Base-by-base conservation (phyloP, 768 basidiomycete species). In the Lactarius evosmus region DNA sequence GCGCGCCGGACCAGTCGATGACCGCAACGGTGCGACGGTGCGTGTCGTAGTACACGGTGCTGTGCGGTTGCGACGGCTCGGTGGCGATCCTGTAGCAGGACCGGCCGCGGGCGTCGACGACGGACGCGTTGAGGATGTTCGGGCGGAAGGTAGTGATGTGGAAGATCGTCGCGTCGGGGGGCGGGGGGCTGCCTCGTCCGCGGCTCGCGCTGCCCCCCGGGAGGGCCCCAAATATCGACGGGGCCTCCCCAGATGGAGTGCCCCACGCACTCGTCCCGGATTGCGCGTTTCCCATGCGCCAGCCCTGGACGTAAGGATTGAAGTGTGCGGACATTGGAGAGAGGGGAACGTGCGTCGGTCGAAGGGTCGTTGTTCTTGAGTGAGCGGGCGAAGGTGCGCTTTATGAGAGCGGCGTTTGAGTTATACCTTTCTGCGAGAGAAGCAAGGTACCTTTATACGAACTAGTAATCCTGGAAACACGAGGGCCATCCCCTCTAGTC, bases 221-320 rank as follows among this genome's bases (percentile, higher is more conserved):
- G 38, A 69, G 68, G 38, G 68, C 68, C 7, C 68, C 68, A 41
- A 69, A 67, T 27, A 69, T 60, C 27, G 67, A 67, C 3, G 67
- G 64, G 17, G 51, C 29, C 11, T 38, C 56, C 1, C 34, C 61
- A 8, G 65, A 63, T 49, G 49, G 1, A 53, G 16, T 33, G 2
- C 38, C 51, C 55, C 55, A 44, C 8, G 2, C 40, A 7, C n/a
- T 25, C 60, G 4, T 46, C 19, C 44, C 53, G 0, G 63, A 66
- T 14, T 41, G 34, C n/a, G 56, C 46, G 14, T 59, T 66, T 7
- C 58, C 59, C 34, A 52, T 40, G 36, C 51, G 58, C 68, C 68
- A 69, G 56, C 62, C 66, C 53, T 69, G 68, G 4, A 69, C 66
- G 49, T 58, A 64, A 6, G 68, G 68, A 27, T 69, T 69, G 60